Percentiles rank a stretch among this genome's conserved stretches.
Evolutionary conservation across 768 basidiomycete genomes (phyloP).

Genomic region (Hericium erinaceus): DNA sequence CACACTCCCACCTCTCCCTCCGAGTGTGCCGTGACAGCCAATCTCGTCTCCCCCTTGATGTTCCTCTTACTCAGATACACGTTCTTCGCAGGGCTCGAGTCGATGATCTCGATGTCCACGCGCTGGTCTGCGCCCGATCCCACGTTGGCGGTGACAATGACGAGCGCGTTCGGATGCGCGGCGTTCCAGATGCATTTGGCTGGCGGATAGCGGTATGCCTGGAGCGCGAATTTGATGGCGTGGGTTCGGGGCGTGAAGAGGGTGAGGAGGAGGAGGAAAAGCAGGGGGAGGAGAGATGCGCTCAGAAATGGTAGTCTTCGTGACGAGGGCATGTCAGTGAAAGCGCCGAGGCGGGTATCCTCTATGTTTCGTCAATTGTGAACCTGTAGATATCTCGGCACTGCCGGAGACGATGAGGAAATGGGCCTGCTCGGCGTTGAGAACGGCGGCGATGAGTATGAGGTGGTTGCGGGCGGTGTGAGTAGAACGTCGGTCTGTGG

Average conservation of each 20-base stretch:
- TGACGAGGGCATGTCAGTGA: conserved; percentile 4
- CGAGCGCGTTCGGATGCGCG: conserved; percentile 76
- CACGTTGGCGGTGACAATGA: conserved; percentile 94
- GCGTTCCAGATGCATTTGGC: conserved; percentile 94
- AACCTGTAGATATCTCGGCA: not conserved
- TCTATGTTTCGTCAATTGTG: not conserved
- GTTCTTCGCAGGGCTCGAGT: conserved; percentile 77
- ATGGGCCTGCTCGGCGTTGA: not conserved
- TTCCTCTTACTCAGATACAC: conserved; percentile 85
- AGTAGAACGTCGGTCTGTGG: no score
- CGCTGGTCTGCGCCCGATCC: conserved; percentile 68
- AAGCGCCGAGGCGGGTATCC: not conserved
- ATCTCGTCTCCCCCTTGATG: conserved; percentile 83
- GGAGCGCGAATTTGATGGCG: conserved; percentile 83
- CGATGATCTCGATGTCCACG: conserved; percentile 90
- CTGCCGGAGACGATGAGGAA: not conserved
- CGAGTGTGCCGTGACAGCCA: conserved; percentile 89
- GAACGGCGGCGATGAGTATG: not conserved
- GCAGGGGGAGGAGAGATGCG: not conserved
- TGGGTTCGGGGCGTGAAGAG: conserved; percentile 21
- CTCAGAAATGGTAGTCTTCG: not conserved
- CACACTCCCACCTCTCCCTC: conserved; percentile 96
- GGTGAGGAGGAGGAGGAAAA: conserved; percentile 15
- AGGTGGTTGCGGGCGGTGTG: not conserved
- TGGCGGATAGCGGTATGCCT: conserved; percentile 61